Base-by-base conservation (phyloP, 2,329 filamentous ascomycete species). In the Clonostachys sp. region DNA sequence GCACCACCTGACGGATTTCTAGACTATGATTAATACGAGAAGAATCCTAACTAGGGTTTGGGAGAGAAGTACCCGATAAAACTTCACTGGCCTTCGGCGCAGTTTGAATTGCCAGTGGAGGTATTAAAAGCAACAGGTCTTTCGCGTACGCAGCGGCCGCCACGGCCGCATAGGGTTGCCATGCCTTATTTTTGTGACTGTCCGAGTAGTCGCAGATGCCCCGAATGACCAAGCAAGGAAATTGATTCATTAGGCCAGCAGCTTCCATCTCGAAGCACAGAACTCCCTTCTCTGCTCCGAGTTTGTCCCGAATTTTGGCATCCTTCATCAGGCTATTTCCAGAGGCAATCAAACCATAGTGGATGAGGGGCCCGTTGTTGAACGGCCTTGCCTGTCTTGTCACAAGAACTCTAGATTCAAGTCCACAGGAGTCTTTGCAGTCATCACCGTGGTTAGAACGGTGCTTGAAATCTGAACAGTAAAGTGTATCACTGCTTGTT, bases 181-280 rank as follows among this genome's bases (percentile, higher is more conserved):
- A 55, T 12, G 51, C n/a, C 12, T 52, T 48, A 17, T 45, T 45
- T 12, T 49, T 49, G n/a, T 52, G 64, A 0, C 54, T 59, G 49
- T 70, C 66, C 5, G 62, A 58, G 44, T 67, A 69, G 39, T 65
- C 59, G 18, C 59, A 67, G 2, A 68, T 62, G 1, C 64, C 65
- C 5, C 63, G 55, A n/a, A 70, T 61, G 0, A 62, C 54, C 1
- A 67, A 34, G 34, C 59, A 67, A 0, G 56, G 58, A 8, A 63
- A 53, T 2, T 47, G 45, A 7, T 51, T 46, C 42, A 51, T 50
- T 1, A 58, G 30, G 0, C 45, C 45, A 30, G 45, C 45, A 6
- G 45, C 58, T 40, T 46, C 45, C 45, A 42, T 46, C 36, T 46
- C 58, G 34, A 50, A 52, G 40, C 53, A 55, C 9, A 53, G 34